Conservation (phyloP, 257 asterid species). For the Nicotiana noctiflora region DNA sequence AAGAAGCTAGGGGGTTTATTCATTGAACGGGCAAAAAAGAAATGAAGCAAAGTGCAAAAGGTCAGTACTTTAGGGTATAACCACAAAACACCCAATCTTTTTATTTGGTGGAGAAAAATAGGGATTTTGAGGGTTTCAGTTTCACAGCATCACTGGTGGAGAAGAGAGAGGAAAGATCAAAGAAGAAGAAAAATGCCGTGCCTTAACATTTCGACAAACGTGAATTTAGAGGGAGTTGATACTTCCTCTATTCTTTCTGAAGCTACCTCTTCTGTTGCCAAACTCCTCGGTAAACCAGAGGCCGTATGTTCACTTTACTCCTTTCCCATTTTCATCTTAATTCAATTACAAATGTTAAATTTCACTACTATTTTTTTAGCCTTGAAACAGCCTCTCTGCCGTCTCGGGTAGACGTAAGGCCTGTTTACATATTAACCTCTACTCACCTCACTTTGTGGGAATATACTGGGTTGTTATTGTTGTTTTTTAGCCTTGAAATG, state of each 20-base stretch:
- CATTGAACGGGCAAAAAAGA: background rate
- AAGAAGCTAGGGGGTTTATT: background rate
- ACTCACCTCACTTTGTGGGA: no score
- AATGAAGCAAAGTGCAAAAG: background rate
- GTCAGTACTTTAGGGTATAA: background rate
- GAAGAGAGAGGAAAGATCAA: conserved; percentile 4
- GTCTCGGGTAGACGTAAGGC: no score
- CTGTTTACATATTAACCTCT: no score
- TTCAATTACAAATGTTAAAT: no score
- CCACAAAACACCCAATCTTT: background rate
- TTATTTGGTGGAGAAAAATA: background rate
- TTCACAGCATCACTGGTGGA: background rate
- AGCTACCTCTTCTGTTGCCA: conserved; percentile 83
- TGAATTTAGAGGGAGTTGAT: conserved; percentile 73
- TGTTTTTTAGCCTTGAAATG: no score
- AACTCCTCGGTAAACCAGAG: conserved; percentile 87
- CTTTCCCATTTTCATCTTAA: background rate
- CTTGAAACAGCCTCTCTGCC: no score
- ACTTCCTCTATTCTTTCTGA: conserved; percentile 83
- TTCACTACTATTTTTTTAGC: no score
- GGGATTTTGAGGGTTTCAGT: background rate
- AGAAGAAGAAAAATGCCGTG: conserved; percentile 66
- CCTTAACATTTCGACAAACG: conserved; percentile 81
- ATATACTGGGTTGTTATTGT: no score
- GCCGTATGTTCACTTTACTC: conserved; percentile 31